Conservation (phyloP, 1,284 basidiomycete genomes). For the Phellopilus nigrolimitatus region DNA sequence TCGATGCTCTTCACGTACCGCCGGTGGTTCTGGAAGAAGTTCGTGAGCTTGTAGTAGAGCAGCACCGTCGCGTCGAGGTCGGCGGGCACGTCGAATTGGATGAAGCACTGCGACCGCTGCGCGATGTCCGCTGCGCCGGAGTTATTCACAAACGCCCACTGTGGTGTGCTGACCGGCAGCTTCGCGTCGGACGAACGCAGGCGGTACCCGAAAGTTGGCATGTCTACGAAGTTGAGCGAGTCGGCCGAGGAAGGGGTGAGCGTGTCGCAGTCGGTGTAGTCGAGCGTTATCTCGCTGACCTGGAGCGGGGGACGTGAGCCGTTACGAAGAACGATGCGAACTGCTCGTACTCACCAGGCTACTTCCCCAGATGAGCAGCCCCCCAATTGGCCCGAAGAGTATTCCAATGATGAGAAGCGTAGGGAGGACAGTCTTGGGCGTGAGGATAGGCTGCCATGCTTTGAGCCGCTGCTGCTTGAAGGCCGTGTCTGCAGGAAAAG, state of each 20-base stretch:
- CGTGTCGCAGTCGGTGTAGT: slow-evolving; percentile 91
- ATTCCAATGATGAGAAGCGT: slow-evolving; percentile 94
- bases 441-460: slow-evolving; percentile 99
- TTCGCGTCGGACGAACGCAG: slow-evolving; percentile 54
- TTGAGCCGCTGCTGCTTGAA: slow-evolving; percentile 99
- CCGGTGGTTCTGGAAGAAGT: slow-evolving; percentile 98
- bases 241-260: slow-evolving; percentile 44
- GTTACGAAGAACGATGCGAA: neutral
- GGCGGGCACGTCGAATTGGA: slow-evolving; percentile 81
- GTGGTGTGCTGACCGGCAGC: slow-evolving; percentile 46
- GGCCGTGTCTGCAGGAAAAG: slow-evolving; percentile 69
- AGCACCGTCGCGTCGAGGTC: slow-evolving; percentile 77
- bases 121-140: slow-evolving; percentile 39
- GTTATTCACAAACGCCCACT: slow-evolving; percentile 66
- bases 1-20: slow-evolving; percentile 94
- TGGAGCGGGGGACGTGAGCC: slow-evolving; percentile 27
- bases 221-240: slow-evolving; percentile 44
- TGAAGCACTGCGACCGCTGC: slow-evolving; percentile 58
- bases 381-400: slow-evolving; percentile 95
- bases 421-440: slow-evolving; percentile 94
- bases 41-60: slow-evolving; percentile 95
- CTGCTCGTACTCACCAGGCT: slow-evolving; percentile 51
- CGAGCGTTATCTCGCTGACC: slow-evolving; percentile 91
- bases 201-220: slow-evolving; percentile 77
- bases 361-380: slow-evolving; percentile 87